A percentile compares a stretch with the other conserved stretches of the same genome.
These are phyloP conservation scores for Sporothrix humicola DNA, from an alignment of 2,329 filamentous ascomycete species.

Conservation along the genomic window DNA sequence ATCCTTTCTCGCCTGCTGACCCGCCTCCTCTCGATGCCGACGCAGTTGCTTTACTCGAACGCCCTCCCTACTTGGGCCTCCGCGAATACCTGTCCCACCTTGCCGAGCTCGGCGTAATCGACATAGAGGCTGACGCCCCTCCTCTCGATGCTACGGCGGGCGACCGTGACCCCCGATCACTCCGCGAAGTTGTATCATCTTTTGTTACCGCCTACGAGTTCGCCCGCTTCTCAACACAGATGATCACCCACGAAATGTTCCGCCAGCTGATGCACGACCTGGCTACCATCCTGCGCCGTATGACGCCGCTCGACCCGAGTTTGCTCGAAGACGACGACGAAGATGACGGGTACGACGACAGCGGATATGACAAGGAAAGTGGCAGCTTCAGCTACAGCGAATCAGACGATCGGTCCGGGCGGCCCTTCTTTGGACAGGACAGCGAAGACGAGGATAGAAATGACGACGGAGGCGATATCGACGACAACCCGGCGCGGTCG, in stretches of 20 bases:
- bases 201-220: conserved; percentile 83
- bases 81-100: conserved; percentile 80
- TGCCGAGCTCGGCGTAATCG: conserved; percentile 67
- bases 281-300: conserved; percentile 76
- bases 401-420: background rate
- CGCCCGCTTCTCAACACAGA: conserved; percentile 77
- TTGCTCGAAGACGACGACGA: conserved; percentile 50
- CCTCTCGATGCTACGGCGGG: background rate
- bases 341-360: conserved; percentile 38
- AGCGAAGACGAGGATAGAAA: conserved; percentile 35
- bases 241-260: conserved; percentile 74
- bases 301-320: conserved; percentile 67
- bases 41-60: conserved; percentile 72
- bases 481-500: conserved; percentile 53
- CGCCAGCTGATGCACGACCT: conserved; percentile 82
- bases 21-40: conserved; percentile 65
- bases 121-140: conserved; percentile 37
- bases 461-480: conserved; percentile 51
- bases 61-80: conserved; percentile 73
- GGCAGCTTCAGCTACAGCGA: conserved; percentile 36
- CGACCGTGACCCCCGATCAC: conserved; percentile 16
- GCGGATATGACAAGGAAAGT: conserved; percentile 44
- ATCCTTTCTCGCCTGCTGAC: conserved; percentile 48
- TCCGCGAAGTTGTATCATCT: conserved; percentile 50
- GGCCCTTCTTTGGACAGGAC: conserved; percentile 37